phyloP scores from a whole-genome alignment of 371 early-diverging fungal genomes.

The Mucor indicus region DNA sequence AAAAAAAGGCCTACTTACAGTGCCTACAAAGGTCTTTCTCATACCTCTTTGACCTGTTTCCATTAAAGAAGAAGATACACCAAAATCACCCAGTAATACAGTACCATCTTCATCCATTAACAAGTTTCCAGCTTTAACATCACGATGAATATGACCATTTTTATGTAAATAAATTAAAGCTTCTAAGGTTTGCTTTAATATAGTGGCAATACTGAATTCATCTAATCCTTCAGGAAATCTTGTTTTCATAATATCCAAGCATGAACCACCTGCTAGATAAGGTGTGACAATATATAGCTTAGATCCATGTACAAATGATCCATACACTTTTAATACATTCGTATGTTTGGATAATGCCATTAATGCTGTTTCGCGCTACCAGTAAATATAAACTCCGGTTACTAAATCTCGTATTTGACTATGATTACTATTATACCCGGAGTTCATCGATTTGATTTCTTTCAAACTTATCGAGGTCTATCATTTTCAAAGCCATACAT shows the following conservation, averaged over 20 bases:
- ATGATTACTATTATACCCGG: too few relatives aligned
- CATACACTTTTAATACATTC: slow-evolving; percentile 79
- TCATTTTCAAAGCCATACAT: slow-evolving; percentile 76
- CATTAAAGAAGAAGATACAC: slow-evolving; percentile 80
- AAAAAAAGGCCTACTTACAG: too few relatives aligned
- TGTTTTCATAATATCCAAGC: slow-evolving; percentile 87
- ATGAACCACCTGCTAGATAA: slow-evolving; percentile 77
- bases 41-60: slow-evolving; percentile 74
- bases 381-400: not conserved
- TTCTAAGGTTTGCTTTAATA: slow-evolving; percentile 82
- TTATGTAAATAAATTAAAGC: slow-evolving; percentile 87
- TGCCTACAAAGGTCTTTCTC: slow-evolving; percentile 91
- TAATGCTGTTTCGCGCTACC: slow-evolving; percentile 79
- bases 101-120: slow-evolving; percentile 81
- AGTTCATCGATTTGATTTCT: slow-evolving; percentile 87
- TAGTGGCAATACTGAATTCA: slow-evolving; percentile 77
- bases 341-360: slow-evolving; percentile 87
- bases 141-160: slow-evolving; percentile 89
- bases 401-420: too few relatives aligned
- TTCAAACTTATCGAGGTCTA: slow-evolving; percentile 86
- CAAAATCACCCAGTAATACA: slow-evolving; percentile 90
- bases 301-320: slow-evolving; percentile 78
- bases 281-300: slow-evolving; percentile 86
- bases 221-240: slow-evolving; percentile 83
- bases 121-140: slow-evolving; percentile 90